These are phyloP conservation scores for Penicillium canescens DNA, from an alignment of 495 filamentous ascomycete genomes.

Conservation along the genomic window DNA sequence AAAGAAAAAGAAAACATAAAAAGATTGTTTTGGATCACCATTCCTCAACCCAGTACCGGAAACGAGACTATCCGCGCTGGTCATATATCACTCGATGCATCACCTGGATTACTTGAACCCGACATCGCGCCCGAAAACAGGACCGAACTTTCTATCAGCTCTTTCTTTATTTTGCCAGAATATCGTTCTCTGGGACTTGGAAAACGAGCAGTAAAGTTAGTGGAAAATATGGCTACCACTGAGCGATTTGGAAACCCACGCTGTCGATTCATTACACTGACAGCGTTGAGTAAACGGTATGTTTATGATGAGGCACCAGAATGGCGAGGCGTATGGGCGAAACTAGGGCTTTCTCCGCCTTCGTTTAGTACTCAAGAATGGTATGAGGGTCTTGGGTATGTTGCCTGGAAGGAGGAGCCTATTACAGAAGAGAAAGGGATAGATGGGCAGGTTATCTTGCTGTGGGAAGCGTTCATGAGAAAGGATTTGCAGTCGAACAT, in stretches of 20 bases:
- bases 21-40: slow-evolving; percentile 25
- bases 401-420: slow-evolving; percentile 29
- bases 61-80: slow-evolving; percentile 14
- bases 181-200: slow-evolving; percentile 19
- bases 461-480: slow-evolving; percentile 26
- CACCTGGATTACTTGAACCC: slow-evolving; percentile 11
- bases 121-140: slow-evolving; percentile 17
- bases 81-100: slow-evolving; percentile 28
- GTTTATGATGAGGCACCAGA: slow-evolving; percentile 22
- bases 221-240: slow-evolving; percentile 14
- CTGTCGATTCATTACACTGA: slow-evolving; percentile 24
- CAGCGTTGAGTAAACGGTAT: slow-evolving; percentile 26
- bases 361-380: slow-evolving; percentile 29
- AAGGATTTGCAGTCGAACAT: slow-evolving; percentile 10
- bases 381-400: slow-evolving; percentile 34
- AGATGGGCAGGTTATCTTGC: slow-evolving; percentile 13
- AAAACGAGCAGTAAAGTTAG: slow-evolving; percentile 13
- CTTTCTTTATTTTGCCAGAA: slow-evolving; percentile 27
- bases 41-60: neutral
- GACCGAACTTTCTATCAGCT: slow-evolving; percentile 14
- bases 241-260: slow-evolving; percentile 14
- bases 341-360: slow-evolving; percentile 7
- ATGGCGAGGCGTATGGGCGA: slow-evolving; percentile 17
- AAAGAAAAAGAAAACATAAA: slow-evolving; percentile 17
- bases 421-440: slow-evolving; percentile 13